phyloP scores from a whole-genome alignment of 148 eudicot genomes.

The Arctostaphylos glauca region DNA sequence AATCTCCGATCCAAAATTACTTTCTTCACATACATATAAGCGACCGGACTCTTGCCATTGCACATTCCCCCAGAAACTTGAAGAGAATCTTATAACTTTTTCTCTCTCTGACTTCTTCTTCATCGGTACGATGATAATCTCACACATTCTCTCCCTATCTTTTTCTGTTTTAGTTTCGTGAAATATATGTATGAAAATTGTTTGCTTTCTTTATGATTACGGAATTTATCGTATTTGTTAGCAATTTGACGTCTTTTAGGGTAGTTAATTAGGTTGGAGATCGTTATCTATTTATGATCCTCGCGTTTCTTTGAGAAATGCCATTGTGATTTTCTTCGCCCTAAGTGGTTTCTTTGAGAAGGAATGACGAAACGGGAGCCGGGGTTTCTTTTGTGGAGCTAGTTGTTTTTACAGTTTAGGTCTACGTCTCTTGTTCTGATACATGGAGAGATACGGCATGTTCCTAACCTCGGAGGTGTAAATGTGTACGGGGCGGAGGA shows the following conservation, averaged over 20 bases:
- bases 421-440: neutral
- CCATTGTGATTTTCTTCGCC: neutral
- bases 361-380: neutral
- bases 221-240: neutral
- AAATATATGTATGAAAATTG: neutral
- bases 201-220: neutral
- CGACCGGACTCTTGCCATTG: neutral
- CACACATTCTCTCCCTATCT: neutral
- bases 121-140: neutral
- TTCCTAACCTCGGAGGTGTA: neutral
- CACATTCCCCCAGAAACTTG: neutral
- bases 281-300: neutral
- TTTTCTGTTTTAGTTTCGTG: neutral
- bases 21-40: neutral
- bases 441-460: neutral
- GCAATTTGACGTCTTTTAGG: neutral
- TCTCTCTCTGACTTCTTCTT: neutral
- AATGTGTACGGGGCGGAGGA: neutral
- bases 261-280: neutral
- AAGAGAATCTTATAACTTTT: neutral
- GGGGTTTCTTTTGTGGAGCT: neutral
- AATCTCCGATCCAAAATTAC: neutral
- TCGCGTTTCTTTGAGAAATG: conserved; percentile 7
- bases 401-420: neutral
- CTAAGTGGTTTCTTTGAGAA: neutral